A percentile compares a stretch with the other conserved stretches of the same genome.
These are phyloP conservation scores for Wilhelminamyces savonicus DNA, from an alignment of 805 yeast species.

Conservation along the genomic window DNA sequence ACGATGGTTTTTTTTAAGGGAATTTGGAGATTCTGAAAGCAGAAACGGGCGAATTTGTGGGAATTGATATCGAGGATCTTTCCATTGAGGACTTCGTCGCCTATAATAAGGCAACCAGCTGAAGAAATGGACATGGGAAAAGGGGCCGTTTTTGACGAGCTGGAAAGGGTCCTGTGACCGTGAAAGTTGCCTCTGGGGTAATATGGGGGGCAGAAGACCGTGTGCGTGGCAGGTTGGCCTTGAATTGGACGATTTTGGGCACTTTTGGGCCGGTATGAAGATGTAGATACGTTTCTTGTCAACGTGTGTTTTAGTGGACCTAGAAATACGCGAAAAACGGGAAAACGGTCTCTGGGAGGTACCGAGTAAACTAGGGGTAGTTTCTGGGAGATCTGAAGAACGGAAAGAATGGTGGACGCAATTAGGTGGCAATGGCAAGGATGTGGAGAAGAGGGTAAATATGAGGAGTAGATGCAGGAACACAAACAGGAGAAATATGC, in stretches of 20 bases:
- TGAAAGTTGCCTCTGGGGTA: neutral
- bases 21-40: constrained; percentile 59
- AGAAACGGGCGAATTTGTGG: constrained; percentile 58
- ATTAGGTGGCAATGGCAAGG: no score
- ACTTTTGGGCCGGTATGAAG: no score
- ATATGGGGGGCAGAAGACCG: neutral
- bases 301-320: no score
- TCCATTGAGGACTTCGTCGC: constrained; percentile 85
- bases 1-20: constrained; percentile 62
- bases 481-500: no score
- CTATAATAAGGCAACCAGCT: constrained; percentile 60
- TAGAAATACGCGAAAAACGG: no score
- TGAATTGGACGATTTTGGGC: neutral
- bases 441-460: no score
- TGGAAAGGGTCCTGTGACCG: constrained; percentile 1
- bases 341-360: no score
- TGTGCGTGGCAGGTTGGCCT: neutral
- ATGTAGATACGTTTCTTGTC: no score
- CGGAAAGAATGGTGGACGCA: no score
- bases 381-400: no score
- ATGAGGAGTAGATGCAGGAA: no score
- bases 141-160: constrained; percentile 8
- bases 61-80: constrained; percentile 80
- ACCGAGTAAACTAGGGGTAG: no score
- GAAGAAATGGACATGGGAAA: constrained; percentile 14